Evolutionary conservation across 2,329 filamentous ascomycete species (phyloP).

Genomic region (Penicillium sp.): DNA sequence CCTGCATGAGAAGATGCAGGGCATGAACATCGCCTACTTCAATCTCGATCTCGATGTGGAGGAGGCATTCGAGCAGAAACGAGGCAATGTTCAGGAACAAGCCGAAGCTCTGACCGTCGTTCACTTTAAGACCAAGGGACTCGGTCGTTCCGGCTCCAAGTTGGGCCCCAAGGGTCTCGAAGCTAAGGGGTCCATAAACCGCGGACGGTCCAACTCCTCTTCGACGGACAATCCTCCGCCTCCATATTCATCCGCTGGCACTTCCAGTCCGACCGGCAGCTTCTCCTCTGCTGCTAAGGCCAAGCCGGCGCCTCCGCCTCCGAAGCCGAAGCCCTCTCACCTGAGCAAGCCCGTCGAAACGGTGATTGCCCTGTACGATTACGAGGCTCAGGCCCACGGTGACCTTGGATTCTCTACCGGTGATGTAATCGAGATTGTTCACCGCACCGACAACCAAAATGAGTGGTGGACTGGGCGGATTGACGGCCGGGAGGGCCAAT

Average conservation of each 20-base stretch:
- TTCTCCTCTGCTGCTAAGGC: slow-evolving; percentile 60
- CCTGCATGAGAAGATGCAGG: slow-evolving; percentile 95
- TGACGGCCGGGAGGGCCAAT: slow-evolving; percentile 78
- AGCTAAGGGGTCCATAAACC: slow-evolving; percentile 31
- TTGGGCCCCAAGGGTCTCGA: slow-evolving; percentile 35
- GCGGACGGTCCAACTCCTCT: slow-evolving; percentile 39
- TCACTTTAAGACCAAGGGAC: slow-evolving; percentile 85
- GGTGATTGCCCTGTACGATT: slow-evolving; percentile 90
- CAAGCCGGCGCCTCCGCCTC: slow-evolving; percentile 63
- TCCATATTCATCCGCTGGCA: slow-evolving; percentile 55
- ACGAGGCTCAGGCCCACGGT: slow-evolving; percentile 89
- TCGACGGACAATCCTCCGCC: slow-evolving; percentile 61
- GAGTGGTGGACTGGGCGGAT: slow-evolving; percentile 94
- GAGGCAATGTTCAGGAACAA: slow-evolving; percentile 80
- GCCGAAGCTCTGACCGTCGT: slow-evolving; percentile 81
- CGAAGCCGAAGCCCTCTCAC: slow-evolving; percentile 74
- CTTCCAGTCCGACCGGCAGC: slow-evolving; percentile 40
- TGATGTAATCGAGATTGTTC: slow-evolving; percentile 83
- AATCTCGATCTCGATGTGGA: slow-evolving; percentile 86
- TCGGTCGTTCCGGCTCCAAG: slow-evolving; percentile 38
- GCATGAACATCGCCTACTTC: slow-evolving; percentile 95
- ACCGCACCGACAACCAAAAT: slow-evolving; percentile 80
- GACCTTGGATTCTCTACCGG: slow-evolving; percentile 87
- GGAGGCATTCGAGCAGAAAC: slow-evolving; percentile 83
- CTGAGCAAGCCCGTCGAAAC: slow-evolving; percentile 70